Conservation (phyloP, 2,329 filamentous ascomycete genomes). For the Raffaelea deltoideospora region DNA sequence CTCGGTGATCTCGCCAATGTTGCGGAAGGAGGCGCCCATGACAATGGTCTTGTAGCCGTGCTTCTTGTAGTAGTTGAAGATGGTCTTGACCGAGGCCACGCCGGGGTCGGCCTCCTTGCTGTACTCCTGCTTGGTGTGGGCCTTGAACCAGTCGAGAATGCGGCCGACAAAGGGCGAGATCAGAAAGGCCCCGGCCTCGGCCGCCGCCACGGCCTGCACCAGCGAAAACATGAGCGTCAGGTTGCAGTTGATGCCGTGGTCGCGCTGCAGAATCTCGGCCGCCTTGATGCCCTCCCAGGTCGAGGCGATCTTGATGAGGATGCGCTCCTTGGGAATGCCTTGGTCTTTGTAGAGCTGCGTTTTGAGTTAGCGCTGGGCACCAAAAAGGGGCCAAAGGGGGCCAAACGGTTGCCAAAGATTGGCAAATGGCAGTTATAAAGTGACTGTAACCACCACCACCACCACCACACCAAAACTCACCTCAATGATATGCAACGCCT, state of each 20-base stretch:
- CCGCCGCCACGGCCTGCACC: conserved; percentile 85
- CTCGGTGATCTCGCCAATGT: conserved; percentile 91
- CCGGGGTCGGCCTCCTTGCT: conserved; percentile 80
- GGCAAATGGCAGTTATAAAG: too few species aligned
- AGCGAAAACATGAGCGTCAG: conserved; percentile 97
- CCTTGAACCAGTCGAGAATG: conserved; percentile 99
- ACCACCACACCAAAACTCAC: conserved; percentile 45
- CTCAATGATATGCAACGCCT: conserved; percentile 94
- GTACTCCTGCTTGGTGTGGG: conserved; percentile 86
- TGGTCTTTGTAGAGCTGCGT: conserved; percentile 79
- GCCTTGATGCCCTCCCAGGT: conserved; percentile 99
- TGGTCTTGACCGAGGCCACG: conserved; percentile 81
- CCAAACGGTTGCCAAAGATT: too few species aligned
- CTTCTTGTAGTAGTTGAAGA: conserved; percentile 99
- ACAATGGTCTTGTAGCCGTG: conserved; percentile 97
- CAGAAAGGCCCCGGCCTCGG: conserved; percentile 89
- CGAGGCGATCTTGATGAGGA: conserved; percentile 97
- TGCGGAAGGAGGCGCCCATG: conserved; percentile 99
- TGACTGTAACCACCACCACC: too few species aligned
- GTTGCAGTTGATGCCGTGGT: conserved; percentile 97
- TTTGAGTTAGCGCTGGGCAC: background rate
- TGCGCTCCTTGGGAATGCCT: conserved; percentile 82
- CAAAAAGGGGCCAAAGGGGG: background rate
- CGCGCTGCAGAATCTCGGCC: conserved; percentile 85
- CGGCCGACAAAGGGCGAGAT: conserved; percentile 99